Conservation (phyloP, 768 basidiomycete genomes). For the Leucosporidium yakuticum region DNA sequence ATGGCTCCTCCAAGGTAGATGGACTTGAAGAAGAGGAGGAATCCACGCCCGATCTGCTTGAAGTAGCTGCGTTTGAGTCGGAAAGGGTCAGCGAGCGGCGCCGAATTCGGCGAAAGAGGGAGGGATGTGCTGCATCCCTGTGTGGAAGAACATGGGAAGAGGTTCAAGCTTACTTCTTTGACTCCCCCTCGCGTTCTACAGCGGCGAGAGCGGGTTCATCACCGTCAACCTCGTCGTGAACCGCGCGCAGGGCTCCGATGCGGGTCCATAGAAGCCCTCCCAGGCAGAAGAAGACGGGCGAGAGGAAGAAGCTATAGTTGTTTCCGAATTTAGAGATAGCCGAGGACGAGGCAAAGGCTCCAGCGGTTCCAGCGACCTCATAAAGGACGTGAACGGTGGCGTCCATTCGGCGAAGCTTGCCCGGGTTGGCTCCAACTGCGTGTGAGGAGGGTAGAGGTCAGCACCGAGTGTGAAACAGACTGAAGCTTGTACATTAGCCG, state of each 20-base stretch:
- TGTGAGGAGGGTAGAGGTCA: neutral
- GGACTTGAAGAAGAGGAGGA: conserved; percentile 16
- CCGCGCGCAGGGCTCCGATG: too few species aligned
- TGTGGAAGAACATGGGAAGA: too few species aligned
- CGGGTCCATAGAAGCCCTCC: too few species aligned
- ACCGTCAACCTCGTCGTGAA: conserved; percentile 2
- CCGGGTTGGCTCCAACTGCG: conserved; percentile 38
- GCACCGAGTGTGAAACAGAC: too few species aligned
- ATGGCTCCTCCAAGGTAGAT: conserved; percentile 16
- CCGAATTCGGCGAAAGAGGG: neutral
- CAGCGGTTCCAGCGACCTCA: conserved; percentile 42
- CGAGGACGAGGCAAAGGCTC: conserved; percentile 38
- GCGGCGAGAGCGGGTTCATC: neutral
- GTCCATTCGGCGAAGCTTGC: conserved; percentile 39
- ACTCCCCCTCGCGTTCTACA: neutral
- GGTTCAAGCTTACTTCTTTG: neutral
- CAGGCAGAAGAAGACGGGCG: conserved; percentile 30
- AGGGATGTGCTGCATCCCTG: too few species aligned
- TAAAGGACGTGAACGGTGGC: conserved; percentile 38
- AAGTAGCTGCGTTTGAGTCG: conserved; percentile 1
- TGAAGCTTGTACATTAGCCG: too few species aligned
- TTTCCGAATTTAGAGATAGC: conserved; percentile 39
- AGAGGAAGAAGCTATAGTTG: conserved; percentile 35
- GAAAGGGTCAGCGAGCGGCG: neutral
- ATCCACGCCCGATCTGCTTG: conserved; percentile 3